These are phyloP conservation scores for Linaria vulgaris DNA, from an alignment of 257 asterid species.

Conservation along the genomic window DNA sequence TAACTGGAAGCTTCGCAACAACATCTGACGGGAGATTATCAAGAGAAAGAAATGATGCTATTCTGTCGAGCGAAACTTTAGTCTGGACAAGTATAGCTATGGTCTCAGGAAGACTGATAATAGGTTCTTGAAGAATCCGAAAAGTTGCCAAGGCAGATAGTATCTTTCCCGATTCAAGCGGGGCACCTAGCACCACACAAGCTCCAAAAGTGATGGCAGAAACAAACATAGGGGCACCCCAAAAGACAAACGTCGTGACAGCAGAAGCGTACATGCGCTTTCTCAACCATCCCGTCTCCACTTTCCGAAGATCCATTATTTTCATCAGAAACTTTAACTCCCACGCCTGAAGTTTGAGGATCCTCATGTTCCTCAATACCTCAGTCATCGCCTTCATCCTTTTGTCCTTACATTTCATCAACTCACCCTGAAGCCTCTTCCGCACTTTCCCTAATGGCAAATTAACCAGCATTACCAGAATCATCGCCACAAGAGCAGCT, in stretches of 20 bases:
- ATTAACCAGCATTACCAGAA: conserved; percentile 69
- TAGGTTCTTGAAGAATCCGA: conserved; percentile 86
- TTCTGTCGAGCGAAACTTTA: conserved; percentile 72
- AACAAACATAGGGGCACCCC: conserved; percentile 81
- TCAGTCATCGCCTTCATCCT: conserved; percentile 94
- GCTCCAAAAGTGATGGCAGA: conserved; percentile 72
- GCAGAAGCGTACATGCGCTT: conserved; percentile 58
- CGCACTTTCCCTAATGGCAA: conserved; percentile 63
- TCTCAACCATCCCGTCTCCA: conserved; percentile 69
- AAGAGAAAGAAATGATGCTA: conserved; percentile 71
- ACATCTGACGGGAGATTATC: conserved; percentile 54
- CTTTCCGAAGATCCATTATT: conserved; percentile 53
- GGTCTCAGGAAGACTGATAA: conserved; percentile 82
- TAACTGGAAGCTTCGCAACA: conserved; percentile 28
- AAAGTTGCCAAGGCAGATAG: conserved; percentile 84
- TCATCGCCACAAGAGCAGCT: conserved; percentile 55
- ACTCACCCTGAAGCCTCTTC: conserved; percentile 62
- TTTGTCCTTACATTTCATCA: conserved; percentile 76
- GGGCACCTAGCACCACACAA: conserved; percentile 74
- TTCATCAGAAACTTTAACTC: conserved; percentile 74
- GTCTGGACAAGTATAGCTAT: conserved; percentile 86
- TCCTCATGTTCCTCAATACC: conserved; percentile 86
- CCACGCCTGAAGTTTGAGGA: conserved; percentile 94
- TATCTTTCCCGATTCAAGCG: conserved; percentile 85
- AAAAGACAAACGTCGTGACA: conserved; percentile 50